Base-by-base conservation (phyloP, 2,329 filamentous ascomycete species). In the Chaetomiaceae sp. region DNA sequence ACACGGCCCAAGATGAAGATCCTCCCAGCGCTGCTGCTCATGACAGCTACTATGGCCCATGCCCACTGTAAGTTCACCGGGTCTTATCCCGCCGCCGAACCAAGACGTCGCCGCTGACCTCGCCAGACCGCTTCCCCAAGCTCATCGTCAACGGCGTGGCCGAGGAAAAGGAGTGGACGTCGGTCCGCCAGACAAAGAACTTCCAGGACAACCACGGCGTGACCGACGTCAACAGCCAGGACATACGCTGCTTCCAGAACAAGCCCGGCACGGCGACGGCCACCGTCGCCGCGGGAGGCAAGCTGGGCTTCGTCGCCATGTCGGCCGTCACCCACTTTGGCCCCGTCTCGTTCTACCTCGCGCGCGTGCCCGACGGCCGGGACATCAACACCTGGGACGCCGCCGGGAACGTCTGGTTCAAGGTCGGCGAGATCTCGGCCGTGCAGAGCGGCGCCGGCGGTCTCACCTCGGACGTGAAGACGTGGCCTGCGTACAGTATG, bases 121-220 rank as follows among this genome's bases (percentile, higher is more conserved):
- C 7, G 3, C 12, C 46, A 67, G 64, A 66, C 57, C 60, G 60
- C 50, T 66, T 66, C 60, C 63, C 63, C 12, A 62, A 63, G 39
- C 56, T 66, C 3, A 56, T 66, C 40, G 52, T 67, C 19, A 55
- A 61, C 51, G 62, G 63, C 20, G 55, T 54, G 5, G 38, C 59
- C 34, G 62, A 66, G 41, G 54, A 60, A n/a, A 51, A 52, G 9
- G 63, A 65, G 41, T 67, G 63, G 63, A 58, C 50, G 4, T 56
- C 61, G 5, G 65, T 72, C 33, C 66, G 70, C 31, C 51, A 65
- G 49, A 66, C 65, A n/a, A 66, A 66, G 56, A 67, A 66, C 61
- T 66, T 62, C 59, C 65, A 66, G 51, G 62, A 53, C 54, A 66
- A 47, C 35, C 25, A 31, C 5, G 44, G 44, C 35, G 44, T 47